phyloP scores from a whole-genome alignment of 176 grass and related monocot species.

The Dendrocalamus sinicus region DNA sequence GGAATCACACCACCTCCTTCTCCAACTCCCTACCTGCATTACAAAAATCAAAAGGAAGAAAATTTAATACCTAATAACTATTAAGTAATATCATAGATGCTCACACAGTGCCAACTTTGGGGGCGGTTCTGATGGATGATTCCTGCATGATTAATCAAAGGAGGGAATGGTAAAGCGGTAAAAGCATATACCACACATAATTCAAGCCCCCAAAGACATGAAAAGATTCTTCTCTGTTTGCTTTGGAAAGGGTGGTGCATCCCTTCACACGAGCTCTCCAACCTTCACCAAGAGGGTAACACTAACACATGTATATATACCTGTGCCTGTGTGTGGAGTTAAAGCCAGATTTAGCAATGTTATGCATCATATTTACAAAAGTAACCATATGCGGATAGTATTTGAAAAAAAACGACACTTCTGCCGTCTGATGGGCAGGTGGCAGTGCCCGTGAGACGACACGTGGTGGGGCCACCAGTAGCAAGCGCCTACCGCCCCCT shows the following conservation, averaged over 20 bases:
- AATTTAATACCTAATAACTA: slow-evolving; percentile 11
- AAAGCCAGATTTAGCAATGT: no score
- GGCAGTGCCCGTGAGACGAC: no score
- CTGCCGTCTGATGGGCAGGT: no score
- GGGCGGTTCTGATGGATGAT: slow-evolving; percentile 50
- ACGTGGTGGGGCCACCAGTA: no score
- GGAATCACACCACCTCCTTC: slow-evolving; percentile 46
- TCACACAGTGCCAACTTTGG: slow-evolving; percentile 52
- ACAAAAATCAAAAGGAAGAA: slow-evolving; percentile 49
- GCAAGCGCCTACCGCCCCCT: no score
- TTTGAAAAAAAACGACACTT: no score
- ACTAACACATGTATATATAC: slow-evolving; percentile 33
- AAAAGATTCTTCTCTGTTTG: slow-evolving; percentile 65
- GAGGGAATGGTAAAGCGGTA: slow-evolving; percentile 57
- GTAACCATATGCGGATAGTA: no score
- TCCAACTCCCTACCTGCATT: slow-evolving; percentile 45
- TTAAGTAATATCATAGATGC: slow-evolving; percentile 51
- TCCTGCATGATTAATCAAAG: slow-evolving; percentile 69
- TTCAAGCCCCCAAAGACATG: slow-evolving; percentile 79
- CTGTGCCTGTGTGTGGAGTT: slow-evolving; percentile 33
- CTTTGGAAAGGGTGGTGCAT: slow-evolving; percentile 79
- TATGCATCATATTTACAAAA: no score
- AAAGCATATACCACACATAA: slow-evolving; percentile 95
- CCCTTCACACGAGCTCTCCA: slow-evolving; percentile 75
- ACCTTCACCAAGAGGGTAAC: not conserved